Evolutionary conservation across 495 filamentous ascomycete species (phyloP).

Genomic region (Staphylotrichum longicolle): DNA sequence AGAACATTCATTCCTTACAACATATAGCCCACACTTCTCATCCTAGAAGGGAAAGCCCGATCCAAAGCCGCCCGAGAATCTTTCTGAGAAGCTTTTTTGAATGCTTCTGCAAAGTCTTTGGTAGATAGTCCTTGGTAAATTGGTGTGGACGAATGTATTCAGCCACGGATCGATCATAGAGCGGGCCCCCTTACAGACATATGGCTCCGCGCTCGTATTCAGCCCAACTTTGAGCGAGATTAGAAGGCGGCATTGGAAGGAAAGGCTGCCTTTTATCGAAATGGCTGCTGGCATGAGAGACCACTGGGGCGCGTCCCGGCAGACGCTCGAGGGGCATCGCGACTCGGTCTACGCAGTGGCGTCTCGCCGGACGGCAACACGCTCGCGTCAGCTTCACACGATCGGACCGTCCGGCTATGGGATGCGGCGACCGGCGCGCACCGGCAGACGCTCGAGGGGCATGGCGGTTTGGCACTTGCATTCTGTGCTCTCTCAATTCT

Average conservation of each 20-base stretch:
- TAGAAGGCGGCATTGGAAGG: slow-evolving; percentile 1
- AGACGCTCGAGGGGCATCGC: slow-evolving; percentile 6
- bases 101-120: no score
- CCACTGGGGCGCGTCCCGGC: background rate
- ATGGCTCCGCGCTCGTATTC: no score
- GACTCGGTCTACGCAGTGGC: background rate
- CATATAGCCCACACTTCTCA: no score
- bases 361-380: slow-evolving; percentile 5
- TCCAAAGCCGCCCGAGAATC: no score
- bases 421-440: background rate
- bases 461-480: no score
- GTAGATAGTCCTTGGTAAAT: no score
- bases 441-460: slow-evolving; percentile 6
- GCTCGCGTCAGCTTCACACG: background rate
- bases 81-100: no score
- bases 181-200: slow-evolving; percentile 2
- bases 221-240: slow-evolving; percentile 7
- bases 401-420: slow-evolving; percentile 8
- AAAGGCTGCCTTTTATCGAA: slow-evolving; percentile 3
- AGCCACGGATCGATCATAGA: slow-evolving; percentile 7
- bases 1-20: no score
- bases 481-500: no score
- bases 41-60: no score
- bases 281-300: slow-evolving; percentile 1
- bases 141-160: no score